These are phyloP conservation scores for Pachyrhizus erosus DNA, from an alignment of 306 rosid genomes.

Conservation along the genomic window DNA sequence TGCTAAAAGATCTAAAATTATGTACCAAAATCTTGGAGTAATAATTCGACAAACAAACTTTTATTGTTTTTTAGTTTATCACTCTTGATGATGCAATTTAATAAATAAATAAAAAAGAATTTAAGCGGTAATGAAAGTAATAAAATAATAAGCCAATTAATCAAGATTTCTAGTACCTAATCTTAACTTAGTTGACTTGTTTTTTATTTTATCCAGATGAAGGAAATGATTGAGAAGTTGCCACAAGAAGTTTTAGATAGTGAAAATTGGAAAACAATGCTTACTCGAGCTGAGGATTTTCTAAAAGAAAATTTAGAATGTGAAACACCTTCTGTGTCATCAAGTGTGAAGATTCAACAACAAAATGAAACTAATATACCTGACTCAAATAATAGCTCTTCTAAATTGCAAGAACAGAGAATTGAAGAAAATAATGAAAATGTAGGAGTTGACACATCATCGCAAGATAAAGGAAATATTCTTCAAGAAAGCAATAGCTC, in stretches of 20 bases:
- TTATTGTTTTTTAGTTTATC: background rate
- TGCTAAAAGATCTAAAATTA: background rate
- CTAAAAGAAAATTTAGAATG: constrained; percentile 44
- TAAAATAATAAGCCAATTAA: background rate
- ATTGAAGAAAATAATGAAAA: constrained; percentile 39
- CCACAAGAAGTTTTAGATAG: constrained; percentile 61
- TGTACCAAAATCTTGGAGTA: background rate
- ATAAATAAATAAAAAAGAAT: background rate
- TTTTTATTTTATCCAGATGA: constrained; percentile 57
- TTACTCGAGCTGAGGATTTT: constrained; percentile 63
- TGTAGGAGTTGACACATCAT: constrained; percentile 29
- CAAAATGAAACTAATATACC: constrained; percentile 38
- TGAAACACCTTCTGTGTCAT: constrained; percentile 28
- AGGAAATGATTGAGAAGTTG: constrained; percentile 62
- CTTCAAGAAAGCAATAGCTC: constrained; percentile 47
- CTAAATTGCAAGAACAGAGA: constrained; percentile 35
- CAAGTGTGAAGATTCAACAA: constrained; percentile 46
- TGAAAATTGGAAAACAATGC: constrained; percentile 52
- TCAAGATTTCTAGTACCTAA: constrained; percentile 5
- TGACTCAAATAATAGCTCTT: constrained; percentile 39
- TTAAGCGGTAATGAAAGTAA: background rate
- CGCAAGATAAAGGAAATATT: constrained; percentile 48
- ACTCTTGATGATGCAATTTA: background rate
- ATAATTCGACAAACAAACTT: background rate
- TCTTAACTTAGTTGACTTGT: constrained; percentile 41